These are phyloP conservation scores for Elsinoe fawcettii DNA, from an alignment of 2,329 filamentous ascomycete species.

Conservation along the genomic window DNA sequence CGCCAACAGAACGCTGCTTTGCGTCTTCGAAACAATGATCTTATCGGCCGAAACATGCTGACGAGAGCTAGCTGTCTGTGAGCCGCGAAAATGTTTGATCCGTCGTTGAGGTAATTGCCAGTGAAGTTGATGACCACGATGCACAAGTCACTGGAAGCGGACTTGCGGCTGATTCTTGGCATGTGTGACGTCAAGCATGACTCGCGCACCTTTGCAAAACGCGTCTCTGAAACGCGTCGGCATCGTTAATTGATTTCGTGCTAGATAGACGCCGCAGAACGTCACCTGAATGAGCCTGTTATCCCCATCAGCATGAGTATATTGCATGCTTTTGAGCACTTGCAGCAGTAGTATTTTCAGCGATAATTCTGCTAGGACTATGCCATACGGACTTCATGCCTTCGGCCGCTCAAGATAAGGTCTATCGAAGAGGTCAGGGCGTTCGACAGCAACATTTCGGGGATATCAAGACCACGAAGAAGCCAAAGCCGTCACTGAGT, in stretches of 20 bases:
- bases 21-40: neutral
- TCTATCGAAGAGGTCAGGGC: constrained; percentile 3
- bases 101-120: no score
- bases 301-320: no score
- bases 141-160: no score
- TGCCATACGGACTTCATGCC: constrained; percentile 5
- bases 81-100: neutral
- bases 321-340: no score
- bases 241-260: neutral
- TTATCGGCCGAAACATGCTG: neutral
- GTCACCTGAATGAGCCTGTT: neutral
- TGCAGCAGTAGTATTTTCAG: no score
- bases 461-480: neutral
- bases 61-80: no score
- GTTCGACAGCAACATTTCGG: constrained; percentile 3
- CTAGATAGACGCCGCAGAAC: neutral
- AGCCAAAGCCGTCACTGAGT: neutral
- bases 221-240: constrained; percentile 2
- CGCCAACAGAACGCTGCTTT: neutral
- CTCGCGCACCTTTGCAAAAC: neutral
- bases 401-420: neutral
- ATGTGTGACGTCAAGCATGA: constrained; percentile 3
- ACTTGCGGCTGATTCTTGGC: neutral
- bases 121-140: neutral
- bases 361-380: neutral